A percentile compares a stretch with the other conserved stretches of the same genome.
These are phyloP conservation scores for Aspergillus melleus DNA, from an alignment of 2,329 filamentous ascomycete genomes.

Conservation along the genomic window DNA sequence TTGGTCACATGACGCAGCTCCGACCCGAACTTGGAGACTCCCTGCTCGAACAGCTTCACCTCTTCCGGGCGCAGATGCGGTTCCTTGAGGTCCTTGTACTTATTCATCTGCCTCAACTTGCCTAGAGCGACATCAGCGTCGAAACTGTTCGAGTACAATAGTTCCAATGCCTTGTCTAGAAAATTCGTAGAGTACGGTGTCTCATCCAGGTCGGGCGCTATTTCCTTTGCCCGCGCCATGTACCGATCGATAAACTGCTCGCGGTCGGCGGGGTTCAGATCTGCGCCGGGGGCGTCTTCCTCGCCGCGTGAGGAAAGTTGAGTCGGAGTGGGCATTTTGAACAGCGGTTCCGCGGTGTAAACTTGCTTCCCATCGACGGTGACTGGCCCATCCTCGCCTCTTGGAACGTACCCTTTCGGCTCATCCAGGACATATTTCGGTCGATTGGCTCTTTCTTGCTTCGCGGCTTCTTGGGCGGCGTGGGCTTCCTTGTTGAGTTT, in stretches of 20 bases:
- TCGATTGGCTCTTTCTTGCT: conserved; percentile 72
- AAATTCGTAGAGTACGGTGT: conserved; percentile 80
- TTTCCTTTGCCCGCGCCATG: conserved; percentile 66
- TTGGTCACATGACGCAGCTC: conserved; percentile 81
- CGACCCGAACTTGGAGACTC: conserved; percentile 83
- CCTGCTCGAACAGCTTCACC: conserved; percentile 88
- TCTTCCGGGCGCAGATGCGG: conserved; percentile 77
- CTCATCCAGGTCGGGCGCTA: conserved; percentile 69
- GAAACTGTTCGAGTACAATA: conserved; percentile 71
- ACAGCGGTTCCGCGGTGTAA: conserved; percentile 73
- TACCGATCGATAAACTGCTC: conserved; percentile 71
- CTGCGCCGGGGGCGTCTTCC: conserved; percentile 39
- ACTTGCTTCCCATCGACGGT: conserved; percentile 66
- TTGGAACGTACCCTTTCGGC: conserved; percentile 77
- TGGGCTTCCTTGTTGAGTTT: conserved; percentile 78
- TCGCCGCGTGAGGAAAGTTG: conserved; percentile 49
- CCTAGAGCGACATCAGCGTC: conserved; percentile 69
- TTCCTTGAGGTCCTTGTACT: conserved; percentile 74
- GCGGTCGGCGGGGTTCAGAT: conserved; percentile 40
- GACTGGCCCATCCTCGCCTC: conserved; percentile 73
- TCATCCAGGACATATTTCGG: conserved; percentile 95
- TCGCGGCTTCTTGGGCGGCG: conserved; percentile 79
- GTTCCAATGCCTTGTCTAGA: conserved; percentile 75
- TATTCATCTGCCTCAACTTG: conserved; percentile 66
- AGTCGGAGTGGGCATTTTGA: conserved; percentile 67